These are phyloP conservation scores for Musa acuminata DNA, from an alignment of 176 grass and related monocot species.

Conservation along the genomic window DNA sequence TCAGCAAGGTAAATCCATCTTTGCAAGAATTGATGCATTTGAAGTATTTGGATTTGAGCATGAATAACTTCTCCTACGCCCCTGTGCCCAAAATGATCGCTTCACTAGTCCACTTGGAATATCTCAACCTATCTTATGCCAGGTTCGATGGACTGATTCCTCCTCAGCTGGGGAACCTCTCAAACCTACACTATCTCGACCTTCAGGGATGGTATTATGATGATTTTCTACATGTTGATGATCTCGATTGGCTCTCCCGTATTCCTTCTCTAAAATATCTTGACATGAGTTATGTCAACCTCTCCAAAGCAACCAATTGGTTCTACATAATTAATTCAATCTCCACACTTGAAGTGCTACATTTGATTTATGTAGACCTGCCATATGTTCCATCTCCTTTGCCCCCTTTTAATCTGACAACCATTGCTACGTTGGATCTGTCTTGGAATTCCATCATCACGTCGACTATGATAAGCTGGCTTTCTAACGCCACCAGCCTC, in stretches of 20 bases:
- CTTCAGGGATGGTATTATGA: not conserved
- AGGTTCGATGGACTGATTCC: slow-evolving; percentile 22
- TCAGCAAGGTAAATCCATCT: slow-evolving; percentile 2
- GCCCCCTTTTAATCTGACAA: too few species aligned
- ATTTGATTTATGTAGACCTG: too few species aligned
- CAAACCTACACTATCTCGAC: slow-evolving; percentile 14
- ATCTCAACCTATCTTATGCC: slow-evolving; percentile 20
- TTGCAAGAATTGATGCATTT: slow-evolving; percentile 11
- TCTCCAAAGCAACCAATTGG: not conserved
- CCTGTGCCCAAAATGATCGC: slow-evolving; percentile 14
- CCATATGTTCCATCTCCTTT: too few species aligned
- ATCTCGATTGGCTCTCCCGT: not conserved
- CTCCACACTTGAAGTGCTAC: not conserved
- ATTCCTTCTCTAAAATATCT: not conserved
- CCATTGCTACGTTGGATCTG: too few species aligned
- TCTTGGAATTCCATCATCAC: too few species aligned
- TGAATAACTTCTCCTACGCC: slow-evolving; percentile 18
- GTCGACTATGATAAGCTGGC: too few species aligned
- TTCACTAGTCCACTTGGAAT: slow-evolving; percentile 3
- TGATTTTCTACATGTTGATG: not conserved
- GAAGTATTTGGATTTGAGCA: slow-evolving; percentile 22
- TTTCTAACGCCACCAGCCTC: too few species aligned
- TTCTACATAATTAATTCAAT: not conserved
- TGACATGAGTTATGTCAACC: not conserved
- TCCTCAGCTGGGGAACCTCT: slow-evolving; percentile 29